Evolutionary conservation across 352 stramenopile genomes (phyloP).

Genomic region (Thalassiosira hispida): DNA sequence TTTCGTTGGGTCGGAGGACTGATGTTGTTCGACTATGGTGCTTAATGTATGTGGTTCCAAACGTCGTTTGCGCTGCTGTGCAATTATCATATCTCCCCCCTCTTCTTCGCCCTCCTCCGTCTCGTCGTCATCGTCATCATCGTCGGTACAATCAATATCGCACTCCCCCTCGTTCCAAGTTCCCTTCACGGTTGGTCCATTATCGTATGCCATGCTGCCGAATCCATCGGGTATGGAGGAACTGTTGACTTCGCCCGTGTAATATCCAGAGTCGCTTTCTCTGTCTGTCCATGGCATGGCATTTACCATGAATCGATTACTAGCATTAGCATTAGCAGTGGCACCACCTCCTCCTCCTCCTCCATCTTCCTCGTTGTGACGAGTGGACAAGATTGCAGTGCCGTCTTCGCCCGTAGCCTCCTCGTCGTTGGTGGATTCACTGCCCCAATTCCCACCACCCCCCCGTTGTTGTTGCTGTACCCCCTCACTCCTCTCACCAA

Average conservation of each 20-base stretch:
- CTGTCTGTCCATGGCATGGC: not conserved
- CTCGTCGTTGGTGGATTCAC: too few species aligned
- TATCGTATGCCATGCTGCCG: not conserved
- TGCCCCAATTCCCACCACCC: too few species aligned
- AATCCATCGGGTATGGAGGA: not conserved
- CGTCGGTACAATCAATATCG: not conserved
- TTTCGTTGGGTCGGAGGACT: too few species aligned
- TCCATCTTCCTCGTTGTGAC: not conserved
- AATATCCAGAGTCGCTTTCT: not conserved
- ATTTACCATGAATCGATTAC: not conserved
- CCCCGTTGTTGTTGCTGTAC: too few species aligned
- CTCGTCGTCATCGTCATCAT: not conserved
- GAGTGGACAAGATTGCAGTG: too few species aligned
- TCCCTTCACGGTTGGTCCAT: not conserved
- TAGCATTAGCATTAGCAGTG: too few species aligned
- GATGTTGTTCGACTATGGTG: too few species aligned
- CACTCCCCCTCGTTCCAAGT: not conserved
- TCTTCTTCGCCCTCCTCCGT: not conserved
- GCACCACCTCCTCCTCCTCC: not conserved
- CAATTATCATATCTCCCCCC: too few species aligned
- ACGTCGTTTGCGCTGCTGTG: not conserved
- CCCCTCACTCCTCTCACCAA: too few species aligned
- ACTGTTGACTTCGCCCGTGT: not conserved
- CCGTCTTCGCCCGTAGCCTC: too few species aligned
- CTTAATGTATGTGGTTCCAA: too few species aligned